Evolutionary conservation across 2,329 filamentous ascomycete species (phyloP).

Genomic region (Colletotrichum cuscutae): DNA sequence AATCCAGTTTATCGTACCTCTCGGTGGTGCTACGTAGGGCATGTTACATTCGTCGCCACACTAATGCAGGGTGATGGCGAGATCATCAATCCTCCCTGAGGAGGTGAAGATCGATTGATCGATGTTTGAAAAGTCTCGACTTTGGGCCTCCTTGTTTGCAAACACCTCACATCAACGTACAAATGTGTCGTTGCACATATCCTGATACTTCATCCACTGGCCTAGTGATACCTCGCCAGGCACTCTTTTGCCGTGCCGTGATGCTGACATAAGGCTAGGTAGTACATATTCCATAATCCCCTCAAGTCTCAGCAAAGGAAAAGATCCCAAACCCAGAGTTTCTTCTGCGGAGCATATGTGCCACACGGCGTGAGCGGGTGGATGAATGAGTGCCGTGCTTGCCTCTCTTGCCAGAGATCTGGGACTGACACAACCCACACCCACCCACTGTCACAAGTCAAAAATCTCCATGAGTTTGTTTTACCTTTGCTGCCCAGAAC

Average conservation of each 20-base stretch:
- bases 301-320: not conserved
- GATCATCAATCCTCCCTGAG: not conserved
- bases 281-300: not conserved
- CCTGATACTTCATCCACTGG: not conserved
- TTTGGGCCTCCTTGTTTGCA: not conserved
- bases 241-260: not conserved
- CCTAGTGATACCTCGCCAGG: not conserved
- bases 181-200: not conserved
- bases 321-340: conserved; percentile 3
- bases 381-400: not conserved
- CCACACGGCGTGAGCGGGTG: not conserved
- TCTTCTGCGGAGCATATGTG: conserved; percentile 6
- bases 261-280: not conserved
- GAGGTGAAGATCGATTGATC: not conserved
- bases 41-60: not conserved
- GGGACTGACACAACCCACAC: not conserved
- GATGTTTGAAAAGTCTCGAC: not conserved
- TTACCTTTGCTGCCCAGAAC: conserved; percentile 3
- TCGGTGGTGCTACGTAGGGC: not conserved
- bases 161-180: not conserved
- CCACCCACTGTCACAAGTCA: conserved; percentile 16
- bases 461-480: conserved; percentile 16
- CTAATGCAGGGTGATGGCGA: not conserved
- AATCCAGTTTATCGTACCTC: not conserved
- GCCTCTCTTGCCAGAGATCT: not conserved